These are phyloP conservation scores for Leccinum fallax DNA, from an alignment of 1,284 basidiomycete species.

Conservation along the genomic window DNA sequence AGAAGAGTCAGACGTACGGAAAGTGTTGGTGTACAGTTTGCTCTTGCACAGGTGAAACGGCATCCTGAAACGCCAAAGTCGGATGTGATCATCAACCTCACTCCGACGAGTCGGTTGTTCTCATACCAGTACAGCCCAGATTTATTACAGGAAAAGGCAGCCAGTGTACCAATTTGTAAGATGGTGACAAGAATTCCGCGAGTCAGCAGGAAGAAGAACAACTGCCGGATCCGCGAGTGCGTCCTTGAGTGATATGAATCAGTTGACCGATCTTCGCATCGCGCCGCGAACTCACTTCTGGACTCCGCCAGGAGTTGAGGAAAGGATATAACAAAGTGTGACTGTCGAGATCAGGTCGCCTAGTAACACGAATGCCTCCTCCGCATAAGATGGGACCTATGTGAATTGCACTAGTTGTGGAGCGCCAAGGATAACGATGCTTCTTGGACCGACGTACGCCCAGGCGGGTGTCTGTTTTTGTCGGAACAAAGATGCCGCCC, in stretches of 20 bases:
- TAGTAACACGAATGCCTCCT: constrained; percentile 8
- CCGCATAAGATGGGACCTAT: constrained; percentile 2
- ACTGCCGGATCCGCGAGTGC: constrained; percentile 7
- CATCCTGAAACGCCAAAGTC: constrained; percentile 4
- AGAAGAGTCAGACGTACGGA: constrained; percentile 3
- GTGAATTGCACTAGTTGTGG: neutral
- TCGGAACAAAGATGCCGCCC: neutral
- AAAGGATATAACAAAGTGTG: constrained; percentile 15
- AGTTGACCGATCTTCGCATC: neutral
- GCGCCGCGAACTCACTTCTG: constrained; percentile 2
- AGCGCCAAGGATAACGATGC: neutral
- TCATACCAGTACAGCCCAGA: constrained; percentile 12
- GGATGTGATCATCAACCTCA: neutral
- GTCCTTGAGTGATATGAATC: constrained; percentile 1
- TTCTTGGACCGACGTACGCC: constrained; percentile 1
- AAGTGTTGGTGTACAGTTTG: constrained; percentile 14
- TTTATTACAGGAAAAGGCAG: neutral
- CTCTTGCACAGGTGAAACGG: constrained; percentile 15
- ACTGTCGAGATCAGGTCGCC: constrained; percentile 10
- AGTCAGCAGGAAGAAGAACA: constrained; percentile 16
- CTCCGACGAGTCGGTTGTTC: neutral
- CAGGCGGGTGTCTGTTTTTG: constrained; percentile 8
- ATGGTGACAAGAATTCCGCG: constrained; percentile 19
- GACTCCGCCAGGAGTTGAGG: constrained; percentile 12
- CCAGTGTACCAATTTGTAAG: constrained; percentile 7